phyloP scores from a whole-genome alignment of 2,329 filamentous ascomycete genomes.

The Neurospora crassa region DNA sequence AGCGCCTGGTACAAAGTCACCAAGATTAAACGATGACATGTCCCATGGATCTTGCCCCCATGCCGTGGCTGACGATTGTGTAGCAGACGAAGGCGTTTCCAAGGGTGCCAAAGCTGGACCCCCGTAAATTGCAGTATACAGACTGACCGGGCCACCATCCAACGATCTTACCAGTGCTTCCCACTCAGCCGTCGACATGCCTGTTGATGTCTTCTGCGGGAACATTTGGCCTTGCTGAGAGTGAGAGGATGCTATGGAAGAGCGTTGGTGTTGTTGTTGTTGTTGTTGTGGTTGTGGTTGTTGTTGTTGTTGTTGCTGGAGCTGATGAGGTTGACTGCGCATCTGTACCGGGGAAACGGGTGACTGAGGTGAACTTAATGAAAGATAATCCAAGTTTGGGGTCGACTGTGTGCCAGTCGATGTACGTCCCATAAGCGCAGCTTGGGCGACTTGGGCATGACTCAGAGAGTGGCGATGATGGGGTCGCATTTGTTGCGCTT shows the following conservation, averaged over 20 bases:
- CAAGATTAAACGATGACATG: constrained; percentile 39
- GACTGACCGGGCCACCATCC: constrained; percentile 69
- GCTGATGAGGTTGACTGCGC: constrained; percentile 25
- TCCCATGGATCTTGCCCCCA: constrained; percentile 53
- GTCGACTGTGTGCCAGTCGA: constrained; percentile 24
- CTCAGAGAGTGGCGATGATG: constrained; percentile 40
- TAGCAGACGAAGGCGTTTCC: constrained; percentile 32
- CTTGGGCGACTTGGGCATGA: constrained; percentile 24
- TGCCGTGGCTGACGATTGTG: constrained; percentile 24
- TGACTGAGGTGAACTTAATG: constrained; percentile 37
- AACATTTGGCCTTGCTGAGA: constrained; percentile 24
- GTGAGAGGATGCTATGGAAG: neutral
- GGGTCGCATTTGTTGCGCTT: constrained; percentile 31
- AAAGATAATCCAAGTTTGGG: constrained; percentile 51
- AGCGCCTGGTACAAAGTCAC: constrained; percentile 32
- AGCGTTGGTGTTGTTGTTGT: neutral
- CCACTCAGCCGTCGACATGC: constrained; percentile 63
- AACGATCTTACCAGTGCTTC: constrained; percentile 71
- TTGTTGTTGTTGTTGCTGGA: neutral
- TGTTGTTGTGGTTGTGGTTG: constrained; percentile 20
- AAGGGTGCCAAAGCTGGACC: constrained; percentile 43
- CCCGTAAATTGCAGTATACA: constrained; percentile 77
- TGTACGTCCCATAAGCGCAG: constrained; percentile 27
- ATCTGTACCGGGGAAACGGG: constrained; percentile 38
- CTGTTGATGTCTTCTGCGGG: constrained; percentile 29